A percentile compares a stretch with the other conserved stretches of the same genome.
Conservation (phyloP, 257 asterid species). For the Solanum sitiens region DNA sequence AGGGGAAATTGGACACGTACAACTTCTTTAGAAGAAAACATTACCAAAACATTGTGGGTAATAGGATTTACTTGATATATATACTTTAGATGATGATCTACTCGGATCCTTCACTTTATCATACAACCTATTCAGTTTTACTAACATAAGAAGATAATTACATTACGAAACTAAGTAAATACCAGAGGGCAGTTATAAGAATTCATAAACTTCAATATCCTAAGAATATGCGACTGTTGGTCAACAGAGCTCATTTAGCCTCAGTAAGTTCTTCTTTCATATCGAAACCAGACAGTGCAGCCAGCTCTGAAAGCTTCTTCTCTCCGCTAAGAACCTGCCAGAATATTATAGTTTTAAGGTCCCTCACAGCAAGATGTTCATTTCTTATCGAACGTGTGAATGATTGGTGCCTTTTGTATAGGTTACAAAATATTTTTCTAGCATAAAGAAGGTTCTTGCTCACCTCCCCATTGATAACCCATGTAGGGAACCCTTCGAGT, state of each 20-base stretch:
- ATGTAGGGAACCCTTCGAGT: conserved; percentile 68
- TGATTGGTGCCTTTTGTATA: background rate
- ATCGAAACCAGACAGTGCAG: conserved; percentile 52
- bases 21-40: background rate
- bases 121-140: background rate
- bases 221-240: background rate
- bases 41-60: background rate
- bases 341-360: background rate
- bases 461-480: conserved; percentile 84
- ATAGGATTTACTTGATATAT: background rate
- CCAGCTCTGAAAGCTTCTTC: conserved; percentile 62
- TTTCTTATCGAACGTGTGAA: background rate
- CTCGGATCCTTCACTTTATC: background rate
- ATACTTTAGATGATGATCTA: background rate
- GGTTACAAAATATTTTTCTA: background rate
- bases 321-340: conserved; percentile 68
- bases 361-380: background rate
- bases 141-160: background rate
- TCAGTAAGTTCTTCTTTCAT: conserved; percentile 49
- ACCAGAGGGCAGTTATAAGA: background rate
- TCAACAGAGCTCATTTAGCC: conserved; percentile 16
- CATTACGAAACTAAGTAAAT: background rate
- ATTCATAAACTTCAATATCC: background rate
- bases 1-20: background rate
- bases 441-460: background rate